phyloP scores from a whole-genome alignment of 306 rosid genomes.

The Citrullus amarus region DNA sequence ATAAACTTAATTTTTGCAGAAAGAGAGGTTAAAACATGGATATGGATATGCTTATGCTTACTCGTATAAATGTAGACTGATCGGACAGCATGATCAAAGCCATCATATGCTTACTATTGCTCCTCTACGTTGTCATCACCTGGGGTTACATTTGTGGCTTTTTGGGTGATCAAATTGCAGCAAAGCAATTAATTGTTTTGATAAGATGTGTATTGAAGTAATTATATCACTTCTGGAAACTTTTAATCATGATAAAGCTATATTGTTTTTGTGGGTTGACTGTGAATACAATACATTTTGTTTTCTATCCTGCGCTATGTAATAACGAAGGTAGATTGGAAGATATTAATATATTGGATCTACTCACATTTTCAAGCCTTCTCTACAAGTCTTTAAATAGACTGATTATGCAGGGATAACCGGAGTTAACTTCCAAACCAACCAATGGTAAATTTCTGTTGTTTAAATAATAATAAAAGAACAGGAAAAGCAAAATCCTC shows the following conservation, averaged over 20 bases:
- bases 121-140: constrained; percentile 1
- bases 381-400: not conserved
- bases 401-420: not conserved
- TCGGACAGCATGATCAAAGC: constrained; percentile 4
- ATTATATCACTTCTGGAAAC: not conserved
- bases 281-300: not conserved
- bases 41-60: not conserved
- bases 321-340: not conserved
- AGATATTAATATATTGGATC: not conserved
- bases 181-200: not conserved
- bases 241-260: not conserved
- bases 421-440: not conserved
- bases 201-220: not conserved
- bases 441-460: not conserved
- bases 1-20: not conserved
- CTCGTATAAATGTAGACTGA: not conserved
- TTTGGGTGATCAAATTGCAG: not conserved
- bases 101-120: constrained; percentile 4
- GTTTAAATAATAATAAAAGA: not conserved
- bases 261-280: not conserved
- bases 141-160: not conserved
- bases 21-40: not conserved
- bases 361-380: not conserved
- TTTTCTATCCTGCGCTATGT: not conserved
- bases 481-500: not conserved